phyloP scores from a whole-genome alignment of 768 basidiomycete species.

The Russula dissimulans region DNA sequence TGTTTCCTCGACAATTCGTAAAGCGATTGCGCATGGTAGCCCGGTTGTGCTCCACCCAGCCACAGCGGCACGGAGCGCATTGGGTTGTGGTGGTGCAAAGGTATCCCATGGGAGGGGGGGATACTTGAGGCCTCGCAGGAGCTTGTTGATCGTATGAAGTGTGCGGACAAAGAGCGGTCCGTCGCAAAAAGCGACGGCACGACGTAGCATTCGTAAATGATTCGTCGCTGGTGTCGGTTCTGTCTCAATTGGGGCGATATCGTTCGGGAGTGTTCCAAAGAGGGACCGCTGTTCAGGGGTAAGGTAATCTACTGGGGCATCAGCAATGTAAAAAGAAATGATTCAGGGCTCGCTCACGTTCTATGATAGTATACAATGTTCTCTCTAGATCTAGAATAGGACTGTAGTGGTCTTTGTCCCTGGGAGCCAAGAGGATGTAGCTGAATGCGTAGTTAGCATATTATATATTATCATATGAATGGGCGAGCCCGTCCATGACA shows the following conservation, averaged over 20 bases:
- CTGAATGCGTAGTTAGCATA: slow-evolving; percentile 29
- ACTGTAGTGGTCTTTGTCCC: slow-evolving; percentile 81
- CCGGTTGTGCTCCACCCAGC: slow-evolving; percentile 43
- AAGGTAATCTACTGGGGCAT: slow-evolving; percentile 45
- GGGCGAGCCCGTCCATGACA: not conserved
- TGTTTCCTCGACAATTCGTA: slow-evolving; percentile 79
- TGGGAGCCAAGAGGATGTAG: slow-evolving; percentile 69
- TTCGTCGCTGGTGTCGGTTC: slow-evolving; percentile 9
- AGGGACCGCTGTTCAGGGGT: slow-evolving; percentile 52
- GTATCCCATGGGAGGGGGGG: slow-evolving; percentile 45
- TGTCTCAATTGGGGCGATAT: slow-evolving; percentile 22
- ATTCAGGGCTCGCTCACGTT: slow-evolving; percentile 29
- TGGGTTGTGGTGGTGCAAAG: slow-evolving; percentile 36
- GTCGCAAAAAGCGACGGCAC: slow-evolving; percentile 58
- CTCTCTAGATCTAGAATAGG: slow-evolving; percentile 74
- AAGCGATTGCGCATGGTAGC: slow-evolving; percentile 55
- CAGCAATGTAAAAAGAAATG: not conserved
- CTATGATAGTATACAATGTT: slow-evolving; percentile 60
- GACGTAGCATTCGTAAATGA: slow-evolving; percentile 52
- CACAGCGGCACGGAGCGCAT: slow-evolving; percentile 41
- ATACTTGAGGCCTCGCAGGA: slow-evolving; percentile 59
- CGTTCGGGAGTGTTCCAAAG: slow-evolving; percentile 58
- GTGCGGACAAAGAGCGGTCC: slow-evolving; percentile 63
- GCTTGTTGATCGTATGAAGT: slow-evolving; percentile 50
- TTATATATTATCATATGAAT: not conserved